Base-by-base conservation (phyloP, 129 eudicot genomes). In the Arctium lappa region DNA sequence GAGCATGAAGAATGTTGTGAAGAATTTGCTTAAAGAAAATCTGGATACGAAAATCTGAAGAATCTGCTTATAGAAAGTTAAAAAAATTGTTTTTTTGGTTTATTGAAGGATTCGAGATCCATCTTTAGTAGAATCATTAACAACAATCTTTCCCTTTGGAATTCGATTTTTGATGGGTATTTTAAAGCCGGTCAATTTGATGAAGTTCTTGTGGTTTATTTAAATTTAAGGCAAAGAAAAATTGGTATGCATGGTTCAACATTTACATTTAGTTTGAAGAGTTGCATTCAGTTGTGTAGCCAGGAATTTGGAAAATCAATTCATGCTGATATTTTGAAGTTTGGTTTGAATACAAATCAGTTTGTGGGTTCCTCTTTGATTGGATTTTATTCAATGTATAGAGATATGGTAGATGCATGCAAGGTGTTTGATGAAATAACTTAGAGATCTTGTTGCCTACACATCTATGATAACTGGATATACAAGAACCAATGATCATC, bases 351-450 rank as follows among this genome's bases (percentile, higher is more conserved):
- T 81, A 66, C 70, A 60, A 81, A 89, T 81, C 85, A 75, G 31
- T 91, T 91, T 79, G 89, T 91, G 76, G 88, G 91, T 30, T 85
- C 92, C 6, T 87, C 92, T 10, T 65, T 91, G 84, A 83, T 89
- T 31, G 86, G 84, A 11, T 83, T 89, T 53, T 91, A 91, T 12
- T 50, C 89, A 0, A 72, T 65, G 72, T 56, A 13, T 77, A 86
- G 81, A 65, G 84, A 76, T 69, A 79, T 89, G 86, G 78, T 50
- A 34, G 89, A 83, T 46, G 95, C 92, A 78, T 36, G 34, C 66
- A 89, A 87, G 76, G 92, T 87, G 92, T 89, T 91, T 53, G 95
- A 89, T 83, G 91, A 87, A 89, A 86, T 91, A 4, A 68, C 72
- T 60, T 78, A 91, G 44, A 73, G 95, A 91, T 83, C 74, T 91